Base-by-base conservation (phyloP, 768 basidiomycete species). In the Russula brevipes region DNA sequence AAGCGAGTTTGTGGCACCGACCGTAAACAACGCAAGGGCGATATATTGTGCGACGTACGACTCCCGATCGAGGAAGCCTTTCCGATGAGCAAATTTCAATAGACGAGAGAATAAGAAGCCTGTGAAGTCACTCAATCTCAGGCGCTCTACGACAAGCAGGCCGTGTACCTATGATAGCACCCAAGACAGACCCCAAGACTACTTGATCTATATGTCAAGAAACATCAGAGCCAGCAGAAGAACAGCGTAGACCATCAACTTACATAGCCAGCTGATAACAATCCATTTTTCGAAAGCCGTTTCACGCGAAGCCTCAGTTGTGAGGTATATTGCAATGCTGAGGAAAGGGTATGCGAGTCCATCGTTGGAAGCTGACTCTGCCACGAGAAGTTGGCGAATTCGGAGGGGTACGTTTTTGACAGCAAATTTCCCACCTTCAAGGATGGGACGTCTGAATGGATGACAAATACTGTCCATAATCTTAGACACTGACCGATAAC, bases 341-440 rank as follows among this genome's bases (percentile, higher is more conserved):
- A 98, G 78, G 73, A 98, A 98, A 0, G 94, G 94, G 73, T 95
- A 97, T 2, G 95, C 94, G 14, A 98, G 81, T 2, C 97, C 97
- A 68, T 98, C 97, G 73, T 99, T 99, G 7, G 91, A 87, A 0
- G 95, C 97, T 5, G 90, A 91, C 74, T 98, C 96, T 0, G 91
- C 92, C 0, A 89, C 83, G 7, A 97, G 78, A 47, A 97, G 80
- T 30, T 85, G 87, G 35, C 95, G 85, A 30, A 98, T 79, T 57
- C 91, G 87, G 5, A 76, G 65, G 4, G 89, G 88, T 4, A 92
- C 89, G 69, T 91, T 82, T 60, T 80, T 82, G 14, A 77, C 73
- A 0, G 90, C 89, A 66, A 81, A 92, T 63, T 79, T 84, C 0
- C 90, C 89, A 10, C 86, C 88, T 89, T 61, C 4, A n/a, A 33